Base-by-base conservation (phyloP, 345 rosid species). In the Adansonia digitata region DNA sequence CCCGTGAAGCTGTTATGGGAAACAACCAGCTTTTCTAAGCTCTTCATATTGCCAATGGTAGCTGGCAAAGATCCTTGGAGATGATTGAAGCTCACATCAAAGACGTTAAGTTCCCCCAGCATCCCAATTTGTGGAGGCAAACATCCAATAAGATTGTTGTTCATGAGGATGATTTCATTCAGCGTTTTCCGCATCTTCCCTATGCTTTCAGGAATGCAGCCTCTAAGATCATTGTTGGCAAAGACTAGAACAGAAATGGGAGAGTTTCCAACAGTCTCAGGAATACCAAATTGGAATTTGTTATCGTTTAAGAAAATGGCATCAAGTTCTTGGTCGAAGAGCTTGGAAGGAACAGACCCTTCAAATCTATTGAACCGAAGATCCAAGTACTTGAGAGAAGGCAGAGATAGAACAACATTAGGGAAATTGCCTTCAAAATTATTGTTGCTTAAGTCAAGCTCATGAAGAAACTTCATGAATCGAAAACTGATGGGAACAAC, bases 341-440 rank as follows among this genome's bases (percentile, higher is more conserved):
- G 89, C 73, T 82, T 67, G 5, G 85, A 71, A 0, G 96, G 96
- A 17, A 91, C 85, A 18, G 84, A 77, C 7, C 91, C 96, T 81
- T 91, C 96, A 5, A 91, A 91, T 75, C 89, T 91, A 51, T 91
- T 91, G 86, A 81, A 91, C 0, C 96, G 84, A 3, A 91, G 93
- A 83, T 91, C 93, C 80, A 91, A 60, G 71, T 79, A 89, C 73
- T 89, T 91, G 10, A 87, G 87, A 4, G 90, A 79, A 8, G 91
- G 91, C 31, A 91, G 29, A 0, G 87, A 87, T 24, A 89, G 81
- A 17, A 91, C 83, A 4, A 86, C 89, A 2, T 76, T 69, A 0
- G 96, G 93, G 75, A 91, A 91, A 68, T 81, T 80, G 4, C 96
- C 93, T 1, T 83, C 93, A 56, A 91, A 89, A 13, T 93, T 88